Base-by-base conservation (phyloP, 441 rosid species). In the Aquilaria agallochum region DNA sequence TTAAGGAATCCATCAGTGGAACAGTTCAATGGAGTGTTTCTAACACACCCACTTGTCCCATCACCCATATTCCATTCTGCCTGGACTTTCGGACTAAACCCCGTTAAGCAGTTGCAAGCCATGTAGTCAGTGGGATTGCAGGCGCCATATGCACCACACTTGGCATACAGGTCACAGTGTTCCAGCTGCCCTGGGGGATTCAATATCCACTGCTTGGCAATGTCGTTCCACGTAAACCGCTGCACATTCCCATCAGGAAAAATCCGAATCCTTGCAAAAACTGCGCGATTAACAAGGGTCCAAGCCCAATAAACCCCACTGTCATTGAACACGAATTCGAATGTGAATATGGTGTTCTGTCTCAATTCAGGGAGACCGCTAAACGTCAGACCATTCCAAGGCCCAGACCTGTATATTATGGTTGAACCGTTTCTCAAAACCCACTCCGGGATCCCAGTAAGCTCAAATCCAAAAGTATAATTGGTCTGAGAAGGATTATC, bases 21-120 rank as follows among this genome's bases (percentile, higher is more conserved):
- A 9, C 79, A 78, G 11, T 56, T 40, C 11, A 72, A 42, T 14
- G 12, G 40, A 8, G 51, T 72, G 56, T 7, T 66, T 53, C 79
- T 59, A 58, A 62, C 59, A 45, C 82, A 75, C 2, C 82, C 79
- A 9, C 9, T 53, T 0, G 73, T 50, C 77, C 83, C 72, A 56
- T 75, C 68, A 1, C 33, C 31, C 32, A 20, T 34, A 6, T 53
- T 48, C 80, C 83, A 75, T 11, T 61, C 56, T 4, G 2, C 14
- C 1, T 56, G 61, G 12, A 40, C 56, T 20, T 58, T 69, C 10
- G 83, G 78, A 5, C 2, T 66, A 64, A 79, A 79, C 34, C 78
- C 78, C 42, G 61, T 40, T 55, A 74, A 51, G 65, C 83, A 79
- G 8, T 47, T 31, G 31, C 83, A 75, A 4, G 34, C 62, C 4